Percentiles rank a stretch among this genome's conserved stretches.
phyloP scores from a whole-genome alignment of 108 stramenopile species.

The Pseudonitzschia delicatissima region DNA sequence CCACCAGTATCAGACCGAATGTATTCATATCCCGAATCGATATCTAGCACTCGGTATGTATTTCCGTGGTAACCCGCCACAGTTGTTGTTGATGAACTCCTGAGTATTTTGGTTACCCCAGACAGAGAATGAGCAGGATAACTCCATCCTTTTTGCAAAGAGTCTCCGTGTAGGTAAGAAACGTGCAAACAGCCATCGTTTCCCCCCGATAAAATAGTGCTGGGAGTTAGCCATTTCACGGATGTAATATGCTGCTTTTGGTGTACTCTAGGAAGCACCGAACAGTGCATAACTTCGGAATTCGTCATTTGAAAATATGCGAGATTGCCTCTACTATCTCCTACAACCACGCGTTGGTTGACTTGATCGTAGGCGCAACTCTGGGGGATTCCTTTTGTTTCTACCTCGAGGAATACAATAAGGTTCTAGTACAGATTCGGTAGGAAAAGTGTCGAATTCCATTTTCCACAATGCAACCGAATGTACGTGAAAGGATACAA shows the following conservation, averaged over 20 bases:
- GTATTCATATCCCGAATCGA: slow-evolving; percentile 52
- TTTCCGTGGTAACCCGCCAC: slow-evolving; percentile 71
- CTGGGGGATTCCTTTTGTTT: slow-evolving; percentile 53
- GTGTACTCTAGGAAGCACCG: slow-evolving; percentile 34
- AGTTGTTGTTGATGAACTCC: background rate
- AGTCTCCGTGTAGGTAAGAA: slow-evolving; percentile 12
- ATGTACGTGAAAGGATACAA: slow-evolving; percentile 63
- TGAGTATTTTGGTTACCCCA: slow-evolving; percentile 9
- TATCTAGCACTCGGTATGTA: slow-evolving; percentile 54
- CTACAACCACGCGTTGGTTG: slow-evolving; percentile 42
- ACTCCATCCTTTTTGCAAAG: slow-evolving; percentile 26
- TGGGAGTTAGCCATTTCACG: slow-evolving; percentile 25
- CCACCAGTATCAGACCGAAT: slow-evolving; percentile 63
- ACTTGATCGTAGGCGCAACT: slow-evolving; percentile 42
- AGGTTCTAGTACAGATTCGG: background rate
- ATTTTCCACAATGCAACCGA: slow-evolving; percentile 49
- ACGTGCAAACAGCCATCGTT: slow-evolving; percentile 72
- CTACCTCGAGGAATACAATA: slow-evolving; percentile 21
- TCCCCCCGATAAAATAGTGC: slow-evolving; percentile 53
- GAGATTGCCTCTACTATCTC: slow-evolving; percentile 69
- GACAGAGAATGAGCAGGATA: slow-evolving; percentile 22
- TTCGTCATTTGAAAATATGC: slow-evolving; percentile 40
- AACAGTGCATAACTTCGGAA: background rate
- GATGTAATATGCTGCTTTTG: slow-evolving; percentile 73
- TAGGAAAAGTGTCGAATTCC: background rate